Conservation (phyloP, 2,329 filamentous ascomycete species). For the Arthrinium puccinioides region DNA sequence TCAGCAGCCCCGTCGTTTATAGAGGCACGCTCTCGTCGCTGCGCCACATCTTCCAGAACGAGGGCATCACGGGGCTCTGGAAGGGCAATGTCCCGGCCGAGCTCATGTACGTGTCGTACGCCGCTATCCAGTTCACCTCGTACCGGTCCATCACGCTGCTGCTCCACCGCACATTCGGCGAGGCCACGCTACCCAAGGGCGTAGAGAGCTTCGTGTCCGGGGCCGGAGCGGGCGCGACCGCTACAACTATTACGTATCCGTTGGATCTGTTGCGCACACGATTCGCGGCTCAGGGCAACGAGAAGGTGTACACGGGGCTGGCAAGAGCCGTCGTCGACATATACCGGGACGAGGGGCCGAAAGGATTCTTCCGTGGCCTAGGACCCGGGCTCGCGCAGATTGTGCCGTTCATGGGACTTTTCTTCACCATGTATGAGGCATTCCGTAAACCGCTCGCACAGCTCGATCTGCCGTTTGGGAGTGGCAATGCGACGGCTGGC, state of each 20-base stretch:
- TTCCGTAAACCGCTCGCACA: constrained; percentile 53
- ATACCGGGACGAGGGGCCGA: constrained; percentile 60
- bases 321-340: constrained; percentile 66
- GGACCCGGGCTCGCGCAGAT: constrained; percentile 79
- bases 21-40: constrained; percentile 73
- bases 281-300: constrained; percentile 86
- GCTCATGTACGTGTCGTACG: constrained; percentile 87
- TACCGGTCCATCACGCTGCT: constrained; percentile 71
- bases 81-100: constrained; percentile 97
- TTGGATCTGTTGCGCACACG: constrained; percentile 88
- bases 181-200: constrained; percentile 49
- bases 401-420: constrained; percentile 93
- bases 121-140: constrained; percentile 79
- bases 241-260: constrained; percentile 82
- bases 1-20: constrained; percentile 46
- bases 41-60: constrained; percentile 66
- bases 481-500: constrained; percentile 77
- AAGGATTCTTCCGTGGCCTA: constrained; percentile 84
- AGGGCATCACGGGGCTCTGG: constrained; percentile 85
- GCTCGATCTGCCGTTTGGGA: constrained; percentile 59
- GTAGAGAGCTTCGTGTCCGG: constrained; percentile 78
- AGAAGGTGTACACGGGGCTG: constrained; percentile 72
- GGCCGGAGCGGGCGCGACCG: constrained; percentile 71
- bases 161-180: constrained; percentile 46
- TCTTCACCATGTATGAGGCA: constrained; percentile 84